phyloP scores from a whole-genome alignment of 352 stramenopile genomes.

The Globisporangium nagaii region DNA sequence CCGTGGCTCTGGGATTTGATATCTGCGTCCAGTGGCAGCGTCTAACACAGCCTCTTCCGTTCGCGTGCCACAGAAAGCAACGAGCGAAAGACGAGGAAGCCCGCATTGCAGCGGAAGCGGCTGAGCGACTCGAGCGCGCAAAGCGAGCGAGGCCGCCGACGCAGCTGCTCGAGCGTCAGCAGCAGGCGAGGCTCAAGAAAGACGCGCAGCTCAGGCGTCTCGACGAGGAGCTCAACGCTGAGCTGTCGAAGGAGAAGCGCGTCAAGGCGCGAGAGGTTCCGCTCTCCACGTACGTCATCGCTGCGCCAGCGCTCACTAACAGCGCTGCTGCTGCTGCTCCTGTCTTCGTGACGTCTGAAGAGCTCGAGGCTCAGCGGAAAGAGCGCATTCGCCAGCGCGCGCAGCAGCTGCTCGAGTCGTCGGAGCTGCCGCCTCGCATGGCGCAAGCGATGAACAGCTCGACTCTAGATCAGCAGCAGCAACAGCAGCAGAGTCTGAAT shows the following conservation, averaged over 20 bases:
- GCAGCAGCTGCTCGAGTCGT: conserved; percentile 30
- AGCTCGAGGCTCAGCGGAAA: conserved; percentile 35
- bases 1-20: too few species aligned
- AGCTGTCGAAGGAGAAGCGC: conserved; percentile 30
- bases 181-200: conserved; percentile 29
- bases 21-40: too few species aligned
- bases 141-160: conserved; percentile 34
- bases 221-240: conserved; percentile 26
- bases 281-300: conserved; percentile 38
- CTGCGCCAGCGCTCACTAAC: neutral
- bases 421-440: conserved; percentile 51
- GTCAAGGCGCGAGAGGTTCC: conserved; percentile 48
- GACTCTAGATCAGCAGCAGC: too few species aligned
- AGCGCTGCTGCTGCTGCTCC: conserved; percentile 6
- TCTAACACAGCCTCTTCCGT: too few species aligned
- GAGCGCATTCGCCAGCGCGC: conserved; percentile 49
- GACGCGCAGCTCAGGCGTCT: conserved; percentile 29
- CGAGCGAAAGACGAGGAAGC: conserved; percentile 29
- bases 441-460: conserved; percentile 13
- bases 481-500: neutral
- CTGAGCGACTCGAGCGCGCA: conserved; percentile 36
- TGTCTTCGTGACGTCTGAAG: conserved; percentile 5
- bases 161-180: conserved; percentile 51
- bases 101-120: conserved; percentile 16
- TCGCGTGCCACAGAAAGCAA: conserved; percentile 49